Evolutionary conservation across 306 rosid genomes (phyloP).

Genomic region (Prunus dulcis): DNA sequence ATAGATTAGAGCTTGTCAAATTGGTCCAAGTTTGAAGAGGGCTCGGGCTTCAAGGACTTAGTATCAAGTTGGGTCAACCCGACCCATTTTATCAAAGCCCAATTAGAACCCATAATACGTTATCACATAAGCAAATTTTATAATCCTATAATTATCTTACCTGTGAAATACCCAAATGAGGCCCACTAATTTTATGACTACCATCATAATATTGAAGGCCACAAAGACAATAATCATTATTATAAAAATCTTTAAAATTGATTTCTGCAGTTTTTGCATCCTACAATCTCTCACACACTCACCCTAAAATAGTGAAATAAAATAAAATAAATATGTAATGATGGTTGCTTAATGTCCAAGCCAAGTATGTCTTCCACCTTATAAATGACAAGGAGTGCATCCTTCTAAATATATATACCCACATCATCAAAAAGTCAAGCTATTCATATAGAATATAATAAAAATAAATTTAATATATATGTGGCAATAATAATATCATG

Average conservation of each 20-base stretch:
- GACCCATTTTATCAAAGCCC: too few relatives aligned
- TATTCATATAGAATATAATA: too few relatives aligned
- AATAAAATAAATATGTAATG: neutral
- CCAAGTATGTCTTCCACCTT: conserved; percentile 14
- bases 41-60: too few relatives aligned
- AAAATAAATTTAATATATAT: too few relatives aligned
- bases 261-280: neutral
- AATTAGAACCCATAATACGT: too few relatives aligned
- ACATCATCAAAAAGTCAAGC: neutral
- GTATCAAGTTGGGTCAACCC: too few relatives aligned
- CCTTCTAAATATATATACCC: neutral
- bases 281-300: neutral
- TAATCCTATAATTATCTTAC: neutral
- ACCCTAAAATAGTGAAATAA: neutral
- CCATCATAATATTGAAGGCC: neutral
- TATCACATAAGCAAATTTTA: too few relatives aligned
- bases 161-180: neutral
- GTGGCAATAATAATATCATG: too few relatives aligned
- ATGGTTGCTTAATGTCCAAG: neutral
- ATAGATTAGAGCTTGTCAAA: too few relatives aligned
- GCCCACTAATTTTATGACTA: neutral
- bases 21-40: too few relatives aligned
- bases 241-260: neutral
- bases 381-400: neutral
- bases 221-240: neutral